Conservation (phyloP, 1,284 basidiomycete genomes). For the Tylopilus sp. region DNA sequence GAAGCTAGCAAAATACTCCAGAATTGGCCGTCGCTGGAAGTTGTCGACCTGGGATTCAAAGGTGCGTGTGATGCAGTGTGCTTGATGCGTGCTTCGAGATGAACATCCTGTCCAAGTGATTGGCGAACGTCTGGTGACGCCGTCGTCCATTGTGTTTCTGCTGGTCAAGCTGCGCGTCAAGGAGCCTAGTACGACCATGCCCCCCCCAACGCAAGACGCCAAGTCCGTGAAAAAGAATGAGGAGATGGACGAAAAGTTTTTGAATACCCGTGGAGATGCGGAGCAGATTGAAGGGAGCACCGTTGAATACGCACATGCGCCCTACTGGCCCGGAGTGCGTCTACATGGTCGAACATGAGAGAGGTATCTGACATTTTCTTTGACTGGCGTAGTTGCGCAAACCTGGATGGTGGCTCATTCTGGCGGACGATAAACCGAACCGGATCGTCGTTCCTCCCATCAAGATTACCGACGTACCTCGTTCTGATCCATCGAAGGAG, state of each 20-base stretch:
- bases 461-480: slow-evolving; percentile 79
- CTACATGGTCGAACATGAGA: not conserved
- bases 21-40: slow-evolving; percentile 77
- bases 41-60: slow-evolving; percentile 86
- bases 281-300: slow-evolving; percentile 53
- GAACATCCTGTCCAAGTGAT: slow-evolving; percentile 56
- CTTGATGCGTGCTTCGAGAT: not conserved
- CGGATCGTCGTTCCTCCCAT: slow-evolving; percentile 89
- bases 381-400: slow-evolving; percentile 58
- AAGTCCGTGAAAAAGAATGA: slow-evolving; percentile 55
- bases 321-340: slow-evolving; percentile 83
- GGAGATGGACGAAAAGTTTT: slow-evolving; percentile 62
- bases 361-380: not conserved
- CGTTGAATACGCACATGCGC: slow-evolving; percentile 79
- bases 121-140: slow-evolving; percentile 85
- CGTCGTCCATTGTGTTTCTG: slow-evolving; percentile 87
- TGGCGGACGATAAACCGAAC: slow-evolving; percentile 89
- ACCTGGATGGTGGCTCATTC: slow-evolving; percentile 88
- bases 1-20: slow-evolving; percentile 70
- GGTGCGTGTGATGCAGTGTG: slow-evolving; percentile 44
- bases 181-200: slow-evolving; percentile 37
- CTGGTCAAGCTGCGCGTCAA: slow-evolving; percentile 77
- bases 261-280: slow-evolving; percentile 57
- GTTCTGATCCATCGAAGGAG: slow-evolving; percentile 52
- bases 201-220: slow-evolving; percentile 36